These are phyloP conservation scores for Exophiala sideris DNA, from an alignment of 2,329 filamentous ascomycete genomes.

Conservation along the genomic window DNA sequence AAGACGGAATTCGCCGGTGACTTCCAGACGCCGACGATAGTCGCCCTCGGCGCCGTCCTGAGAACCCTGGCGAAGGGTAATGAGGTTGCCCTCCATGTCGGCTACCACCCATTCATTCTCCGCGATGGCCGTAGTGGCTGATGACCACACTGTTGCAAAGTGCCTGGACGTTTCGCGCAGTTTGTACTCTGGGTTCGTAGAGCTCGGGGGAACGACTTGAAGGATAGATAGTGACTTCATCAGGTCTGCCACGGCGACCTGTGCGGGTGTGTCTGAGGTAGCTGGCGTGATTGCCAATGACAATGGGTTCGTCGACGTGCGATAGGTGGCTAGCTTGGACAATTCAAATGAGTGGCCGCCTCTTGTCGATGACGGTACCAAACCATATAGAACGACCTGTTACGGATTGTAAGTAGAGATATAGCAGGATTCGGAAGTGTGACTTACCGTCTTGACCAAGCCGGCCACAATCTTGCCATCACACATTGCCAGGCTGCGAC, in stretches of 20 bases:
- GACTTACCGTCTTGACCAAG: conserved; percentile 78
- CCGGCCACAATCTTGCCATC: conserved; percentile 77
- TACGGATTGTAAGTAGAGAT: background rate
- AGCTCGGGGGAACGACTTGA: conserved; percentile 54
- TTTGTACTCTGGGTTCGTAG: conserved; percentile 11
- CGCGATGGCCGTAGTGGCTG: conserved; percentile 69
- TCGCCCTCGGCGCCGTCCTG: conserved; percentile 69
- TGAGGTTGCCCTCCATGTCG: conserved; percentile 83
- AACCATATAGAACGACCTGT: conserved; percentile 58
- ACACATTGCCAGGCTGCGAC: conserved; percentile 72
- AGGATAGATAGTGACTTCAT: conserved; percentile 89
- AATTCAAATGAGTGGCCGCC: conserved; percentile 47
- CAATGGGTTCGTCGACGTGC: conserved; percentile 78
- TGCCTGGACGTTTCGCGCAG: conserved; percentile 75
- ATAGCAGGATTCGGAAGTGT: background rate
- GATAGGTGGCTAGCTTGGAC: conserved; percentile 69
- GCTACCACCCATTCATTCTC: conserved; percentile 74
- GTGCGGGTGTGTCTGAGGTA: conserved; percentile 40
- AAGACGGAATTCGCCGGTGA: conserved; percentile 77
- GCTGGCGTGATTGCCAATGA: conserved; percentile 68
- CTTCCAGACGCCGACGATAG: conserved; percentile 66
- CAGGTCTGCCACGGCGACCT: conserved; percentile 81
- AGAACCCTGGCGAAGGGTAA: conserved; percentile 59
- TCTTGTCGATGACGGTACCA: conserved; percentile 36
- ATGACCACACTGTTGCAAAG: conserved; percentile 77